Evolutionary conservation across 257 asterid genomes (phyloP), one percentile per base, ranked within the genome.

Genomic region (Solanum chmielewskii): DNA sequence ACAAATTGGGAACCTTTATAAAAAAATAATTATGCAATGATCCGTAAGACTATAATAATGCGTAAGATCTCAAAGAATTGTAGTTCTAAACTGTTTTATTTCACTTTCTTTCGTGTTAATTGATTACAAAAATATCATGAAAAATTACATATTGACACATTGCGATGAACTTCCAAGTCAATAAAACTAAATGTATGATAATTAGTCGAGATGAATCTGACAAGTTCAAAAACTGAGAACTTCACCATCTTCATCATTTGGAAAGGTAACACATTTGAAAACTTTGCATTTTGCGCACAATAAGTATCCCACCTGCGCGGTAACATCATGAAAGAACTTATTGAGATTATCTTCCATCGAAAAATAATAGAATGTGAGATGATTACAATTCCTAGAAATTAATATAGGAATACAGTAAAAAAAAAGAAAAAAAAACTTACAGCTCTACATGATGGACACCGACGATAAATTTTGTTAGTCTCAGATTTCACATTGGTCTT

Each of bases 391-490:
- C 21, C 78, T 73, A 33, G 80, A 35, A 73, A 68, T 27, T 6
- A 27, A 12, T 27, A 68, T 29, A 68, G 3, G 39, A 25, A 15
- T 29, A 31, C 5, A 52, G 74, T 27, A 20, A 3, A 13, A 27
- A 27, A 47, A 39, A 88, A 47, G 27, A 88, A 47, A 59, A 87
- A 45, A 23, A 84, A 39, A 90, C 97, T 94, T 90, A 94, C 98
- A 47, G 98, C 98, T 92, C 91, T 91, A 69, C 98, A 94, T 78
- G 95, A 84, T 12, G 98, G 98, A 91, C 98, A 96, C 0, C 98
- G 94, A 8, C 98, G 94, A 76, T 91, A 95, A 27, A 93, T 88
- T 84, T 92, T 90, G 59, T 89, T 96, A 86, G 87, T 95, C n/a
- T 93, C 95, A 45, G 91, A 87, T 75, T 83, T 93, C 3, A 96